Evolutionary conservation across 1,284 basidiomycete genomes (phyloP), one percentile per base, ranked within the genome.

Genomic region (Tausonia pullulans): DNA sequence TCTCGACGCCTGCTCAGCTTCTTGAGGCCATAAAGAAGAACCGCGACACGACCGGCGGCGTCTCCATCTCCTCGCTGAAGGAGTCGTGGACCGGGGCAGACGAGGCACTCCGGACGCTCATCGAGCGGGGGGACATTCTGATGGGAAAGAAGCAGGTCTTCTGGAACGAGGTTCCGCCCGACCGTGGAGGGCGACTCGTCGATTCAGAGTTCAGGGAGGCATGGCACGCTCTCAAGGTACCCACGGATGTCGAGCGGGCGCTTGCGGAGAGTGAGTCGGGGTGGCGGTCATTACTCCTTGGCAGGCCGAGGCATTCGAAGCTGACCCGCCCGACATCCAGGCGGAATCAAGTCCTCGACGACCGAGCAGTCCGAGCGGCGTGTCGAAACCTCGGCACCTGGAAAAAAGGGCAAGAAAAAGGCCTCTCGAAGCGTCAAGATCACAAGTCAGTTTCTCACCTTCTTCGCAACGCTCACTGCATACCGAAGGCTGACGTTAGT

Each of bases 61-160:
- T 95, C 64, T 84, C 88, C n/a, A 84, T 94, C 14, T 83, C 88
- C 9, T 81, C 85, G 2, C 78, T 95, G 53, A 89, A 92, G 70
- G 91, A 94, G 72, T 88, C 87, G 16, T 95, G 90, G 87, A 88
- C 90, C 69, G 87, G 88, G 68, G 88, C 90, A 0, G 85, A 86
- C 1, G 78, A 80, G 62, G 88, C 87, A 0, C 86, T 92, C 56
- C 88, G 91, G 71, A 88, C 91, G 73, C 79, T 92, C 9, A 89
- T 90, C 73, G 83, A 87, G 71, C 88, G 91, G 69, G 88, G 91
- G 0, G 85, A 93, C 67, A 88, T 94, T 0, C 79, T 92, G 58
- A 88, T 87, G 0, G 85, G 88, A 70, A 78, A 89, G 74, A 83
- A 87, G 67, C 88, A 89, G 82, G 91, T 93, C 0, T 94, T 92